phyloP scores from a whole-genome alignment of 2,329 filamentous ascomycete species.

The Biscogniauxia marginata region DNA sequence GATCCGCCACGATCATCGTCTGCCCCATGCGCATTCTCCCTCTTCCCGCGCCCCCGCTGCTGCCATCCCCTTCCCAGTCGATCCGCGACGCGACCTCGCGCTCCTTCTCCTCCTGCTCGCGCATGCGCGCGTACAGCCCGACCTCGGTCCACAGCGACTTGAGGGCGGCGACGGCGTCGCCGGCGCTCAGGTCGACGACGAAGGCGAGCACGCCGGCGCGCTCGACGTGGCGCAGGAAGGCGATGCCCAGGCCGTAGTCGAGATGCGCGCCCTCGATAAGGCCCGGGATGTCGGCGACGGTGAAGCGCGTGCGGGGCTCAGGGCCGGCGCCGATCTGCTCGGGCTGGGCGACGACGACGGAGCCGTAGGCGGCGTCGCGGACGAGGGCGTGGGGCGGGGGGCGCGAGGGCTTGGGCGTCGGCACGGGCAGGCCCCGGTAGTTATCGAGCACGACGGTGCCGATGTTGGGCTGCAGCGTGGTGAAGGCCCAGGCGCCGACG shows the following conservation, averaged over 20 bases:
- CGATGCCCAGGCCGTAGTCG: slow-evolving; percentile 85
- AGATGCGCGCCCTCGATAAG: slow-evolving; percentile 90
- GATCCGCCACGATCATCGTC: slow-evolving; percentile 32
- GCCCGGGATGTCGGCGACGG: slow-evolving; percentile 92
- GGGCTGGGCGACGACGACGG: slow-evolving; percentile 28
- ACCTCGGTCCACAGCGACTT: slow-evolving; percentile 89
- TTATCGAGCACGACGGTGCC: slow-evolving; percentile 93
- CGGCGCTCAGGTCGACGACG: slow-evolving; percentile 80
- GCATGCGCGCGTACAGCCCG: slow-evolving; percentile 75
- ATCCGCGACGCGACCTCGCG: slow-evolving; percentile 57
- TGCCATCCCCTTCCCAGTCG: slow-evolving; percentile 58
- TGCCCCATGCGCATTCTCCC: slow-evolving; percentile 11
- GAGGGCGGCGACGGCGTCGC: slow-evolving; percentile 75
- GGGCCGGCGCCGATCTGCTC: slow-evolving; percentile 32
- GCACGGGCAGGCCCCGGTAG: slow-evolving; percentile 70
- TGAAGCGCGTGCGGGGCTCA: slow-evolving; percentile 73
- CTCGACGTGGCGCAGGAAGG: slow-evolving; percentile 92
- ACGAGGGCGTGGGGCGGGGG: slow-evolving; percentile 41
- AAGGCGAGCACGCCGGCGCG: slow-evolving; percentile 91
- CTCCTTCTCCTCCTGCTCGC: slow-evolving; percentile 70
- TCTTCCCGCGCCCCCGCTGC: slow-evolving; percentile 17
- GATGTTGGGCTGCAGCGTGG: slow-evolving; percentile 90
- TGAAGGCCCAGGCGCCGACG: slow-evolving; percentile 95
- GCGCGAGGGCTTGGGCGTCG: slow-evolving; percentile 27
- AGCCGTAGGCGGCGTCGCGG: slow-evolving; percentile 28